Evolutionary conservation across 1,139 yeast species (phyloP).

Genomic region (Meyerozyma carpophila): DNA sequence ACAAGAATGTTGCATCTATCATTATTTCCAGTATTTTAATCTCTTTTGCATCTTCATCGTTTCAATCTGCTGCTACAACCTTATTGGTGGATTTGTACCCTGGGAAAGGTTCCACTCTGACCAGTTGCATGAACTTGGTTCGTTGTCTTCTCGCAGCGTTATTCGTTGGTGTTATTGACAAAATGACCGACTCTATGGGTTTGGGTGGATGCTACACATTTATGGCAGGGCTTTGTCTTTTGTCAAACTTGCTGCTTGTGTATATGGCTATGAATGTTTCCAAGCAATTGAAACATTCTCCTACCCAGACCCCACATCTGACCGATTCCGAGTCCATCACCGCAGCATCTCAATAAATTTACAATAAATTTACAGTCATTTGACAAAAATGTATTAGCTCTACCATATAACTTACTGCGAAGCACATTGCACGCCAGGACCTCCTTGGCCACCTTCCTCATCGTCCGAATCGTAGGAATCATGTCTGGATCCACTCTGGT

Average conservation of each 20-base stretch:
- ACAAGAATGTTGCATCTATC: slow-evolving; percentile 21
- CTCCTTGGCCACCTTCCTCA: slow-evolving; percentile 56
- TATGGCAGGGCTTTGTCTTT: slow-evolving; percentile 24
- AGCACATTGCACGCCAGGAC: slow-evolving; percentile 85
- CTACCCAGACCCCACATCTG: neutral
- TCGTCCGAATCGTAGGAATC: slow-evolving; percentile 63
- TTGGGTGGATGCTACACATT: slow-evolving; percentile 35
- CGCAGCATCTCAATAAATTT: neutral
- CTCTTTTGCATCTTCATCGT: slow-evolving; percentile 22
- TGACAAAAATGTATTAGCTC: neutral
- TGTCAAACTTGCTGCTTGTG: neutral
- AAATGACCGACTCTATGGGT: slow-evolving; percentile 22
- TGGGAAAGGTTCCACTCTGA: slow-evolving; percentile 26
- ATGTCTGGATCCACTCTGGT: slow-evolving; percentile 41
- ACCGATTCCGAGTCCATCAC: neutral
- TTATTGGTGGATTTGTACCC: slow-evolving; percentile 36
- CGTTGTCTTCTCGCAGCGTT: slow-evolving; percentile 34
- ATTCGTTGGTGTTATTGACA: slow-evolving; percentile 27
- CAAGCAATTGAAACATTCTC: neutral
- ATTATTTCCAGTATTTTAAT: slow-evolving; percentile 27
- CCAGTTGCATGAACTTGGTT: slow-evolving; percentile 32
- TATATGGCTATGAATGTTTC: neutral
- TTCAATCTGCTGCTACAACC: slow-evolving; percentile 28
- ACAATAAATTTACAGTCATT: neutral
- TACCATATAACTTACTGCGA: slow-evolving; percentile 47